phyloP scores from a whole-genome alignment of 2,329 filamentous ascomycete genomes.

The Alternaria hordeiaustralica region DNA sequence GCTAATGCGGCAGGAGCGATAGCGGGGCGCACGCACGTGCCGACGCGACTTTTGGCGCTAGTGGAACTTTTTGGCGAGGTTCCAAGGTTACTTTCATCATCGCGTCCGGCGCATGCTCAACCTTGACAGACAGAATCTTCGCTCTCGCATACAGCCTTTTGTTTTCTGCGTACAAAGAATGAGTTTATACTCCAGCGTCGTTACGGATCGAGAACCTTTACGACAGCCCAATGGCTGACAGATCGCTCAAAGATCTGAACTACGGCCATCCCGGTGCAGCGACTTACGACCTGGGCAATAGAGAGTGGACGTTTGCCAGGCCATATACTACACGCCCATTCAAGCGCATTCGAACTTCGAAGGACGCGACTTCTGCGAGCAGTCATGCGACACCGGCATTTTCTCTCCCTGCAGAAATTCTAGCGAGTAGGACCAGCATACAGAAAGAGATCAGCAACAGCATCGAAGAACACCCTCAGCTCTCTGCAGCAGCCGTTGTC shows the following conservation, averaged over 20 bases:
- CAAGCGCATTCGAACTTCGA: constrained; percentile 31
- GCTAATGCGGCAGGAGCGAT: constrained; percentile 14
- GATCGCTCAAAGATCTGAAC: constrained; percentile 55
- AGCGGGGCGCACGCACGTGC: constrained; percentile 34
- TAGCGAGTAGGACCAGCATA: constrained; percentile 5
- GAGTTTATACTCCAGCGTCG: constrained; percentile 17
- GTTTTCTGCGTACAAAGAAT: constrained; percentile 27
- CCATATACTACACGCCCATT: constrained; percentile 35
- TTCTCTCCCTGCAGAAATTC: constrained; percentile 1
- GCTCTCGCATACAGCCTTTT: neutral
- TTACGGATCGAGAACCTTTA: constrained; percentile 21
- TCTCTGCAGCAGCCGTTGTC: constrained; percentile 28
- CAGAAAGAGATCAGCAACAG: constrained; percentile 26
- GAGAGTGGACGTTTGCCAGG: constrained; percentile 58
- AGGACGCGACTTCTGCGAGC: constrained; percentile 16
- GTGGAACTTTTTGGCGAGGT: constrained; percentile 25
- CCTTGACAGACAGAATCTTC: neutral
- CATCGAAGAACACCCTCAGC: constrained; percentile 27
- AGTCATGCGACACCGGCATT: constrained; percentile 25
- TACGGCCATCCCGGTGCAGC: constrained; percentile 62
- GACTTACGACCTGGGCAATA: constrained; percentile 56
- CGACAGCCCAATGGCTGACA: constrained; percentile 65
- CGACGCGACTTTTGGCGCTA: constrained; percentile 32
- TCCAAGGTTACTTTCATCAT: constrained; percentile 5
- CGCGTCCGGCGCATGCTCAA: constrained; percentile 3